Conservation (phyloP, 2,329 filamentous ascomycete genomes). For the Aspergillus quadricinctus region DNA sequence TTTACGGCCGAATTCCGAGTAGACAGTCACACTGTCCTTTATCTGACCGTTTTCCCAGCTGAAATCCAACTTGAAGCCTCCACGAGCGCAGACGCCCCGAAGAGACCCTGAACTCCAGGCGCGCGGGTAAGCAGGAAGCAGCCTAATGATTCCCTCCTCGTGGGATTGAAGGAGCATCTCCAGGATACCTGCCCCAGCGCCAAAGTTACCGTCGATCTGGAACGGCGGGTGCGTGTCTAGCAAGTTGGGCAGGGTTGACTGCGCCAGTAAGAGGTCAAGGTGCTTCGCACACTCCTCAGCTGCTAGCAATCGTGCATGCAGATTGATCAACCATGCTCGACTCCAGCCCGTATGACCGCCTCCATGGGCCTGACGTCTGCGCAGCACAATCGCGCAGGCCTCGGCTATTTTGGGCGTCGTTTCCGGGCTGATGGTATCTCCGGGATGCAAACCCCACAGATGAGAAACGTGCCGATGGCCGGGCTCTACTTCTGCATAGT, state of each 20-base stretch:
- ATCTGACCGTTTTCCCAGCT: constrained; percentile 29
- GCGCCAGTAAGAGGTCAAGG: constrained; percentile 36
- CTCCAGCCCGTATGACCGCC: constrained; percentile 52
- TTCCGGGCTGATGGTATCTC: constrained; percentile 34
- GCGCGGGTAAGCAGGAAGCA: constrained; percentile 38
- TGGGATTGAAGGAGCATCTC: constrained; percentile 44
- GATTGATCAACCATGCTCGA: constrained; percentile 48
- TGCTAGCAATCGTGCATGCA: constrained; percentile 46
- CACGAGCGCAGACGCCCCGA: constrained; percentile 31
- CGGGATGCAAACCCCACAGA: constrained; percentile 48
- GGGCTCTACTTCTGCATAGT: constrained; percentile 40
- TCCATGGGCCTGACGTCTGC: constrained; percentile 32
- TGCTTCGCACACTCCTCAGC: constrained; percentile 35
- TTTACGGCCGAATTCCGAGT: constrained; percentile 11
- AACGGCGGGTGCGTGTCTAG: constrained; percentile 46
- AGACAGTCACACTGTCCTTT: constrained; percentile 11
- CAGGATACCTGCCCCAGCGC: constrained; percentile 44
- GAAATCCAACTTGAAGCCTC: constrained; percentile 38
- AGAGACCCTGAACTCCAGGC: constrained; percentile 33
- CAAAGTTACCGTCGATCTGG: constrained; percentile 51
- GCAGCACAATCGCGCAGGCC: constrained; percentile 24
- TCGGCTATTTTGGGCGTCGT: constrained; percentile 29
- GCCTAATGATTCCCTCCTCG: constrained; percentile 29
- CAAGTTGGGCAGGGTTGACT: constrained; percentile 44
- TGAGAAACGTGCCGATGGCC: constrained; percentile 52